Conservation (phyloP, 129 eudicot genomes). For the Helianthus tuberosus region DNA sequence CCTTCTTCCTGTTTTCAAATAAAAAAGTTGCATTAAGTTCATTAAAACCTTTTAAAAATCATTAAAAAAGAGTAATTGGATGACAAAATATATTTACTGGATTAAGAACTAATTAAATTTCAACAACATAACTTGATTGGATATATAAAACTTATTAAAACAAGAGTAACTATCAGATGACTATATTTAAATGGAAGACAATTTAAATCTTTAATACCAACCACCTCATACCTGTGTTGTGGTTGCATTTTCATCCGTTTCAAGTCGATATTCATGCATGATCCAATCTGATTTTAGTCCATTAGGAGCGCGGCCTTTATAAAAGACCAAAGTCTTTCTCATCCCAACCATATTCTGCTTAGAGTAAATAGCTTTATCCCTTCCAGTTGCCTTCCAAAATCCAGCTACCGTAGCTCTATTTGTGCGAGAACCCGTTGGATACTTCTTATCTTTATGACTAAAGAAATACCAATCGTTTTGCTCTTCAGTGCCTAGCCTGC, state of each 20-base stretch:
- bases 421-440: conserved; percentile 94
- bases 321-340: conserved; percentile 91
- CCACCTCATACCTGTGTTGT: conserved; percentile 68
- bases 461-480: conserved; percentile 93
- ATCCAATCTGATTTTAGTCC: conserved; percentile 95
- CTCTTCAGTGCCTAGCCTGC: conserved; percentile 83
- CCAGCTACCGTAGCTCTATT: conserved; percentile 94
- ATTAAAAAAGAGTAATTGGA: no score
- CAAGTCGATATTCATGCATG: conserved; percentile 97
- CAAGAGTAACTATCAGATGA: no score
- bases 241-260: conserved; percentile 77
- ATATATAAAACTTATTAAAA: no score
- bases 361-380: conserved; percentile 88
- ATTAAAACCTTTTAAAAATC: no score
- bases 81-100: no score
- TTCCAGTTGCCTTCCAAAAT: conserved; percentile 98
- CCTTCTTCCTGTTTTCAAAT: conserved; percentile 83
- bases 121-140: no score
- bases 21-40: neutral
- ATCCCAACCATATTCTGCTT: conserved; percentile 89
- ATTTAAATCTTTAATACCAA: no score
- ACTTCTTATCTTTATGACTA: conserved; percentile 93
- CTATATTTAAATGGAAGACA: no score
- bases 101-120: no score
- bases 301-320: conserved; percentile 93